Conservation (phyloP, 345 rosid species). For the Gossypium turneri region DNA sequence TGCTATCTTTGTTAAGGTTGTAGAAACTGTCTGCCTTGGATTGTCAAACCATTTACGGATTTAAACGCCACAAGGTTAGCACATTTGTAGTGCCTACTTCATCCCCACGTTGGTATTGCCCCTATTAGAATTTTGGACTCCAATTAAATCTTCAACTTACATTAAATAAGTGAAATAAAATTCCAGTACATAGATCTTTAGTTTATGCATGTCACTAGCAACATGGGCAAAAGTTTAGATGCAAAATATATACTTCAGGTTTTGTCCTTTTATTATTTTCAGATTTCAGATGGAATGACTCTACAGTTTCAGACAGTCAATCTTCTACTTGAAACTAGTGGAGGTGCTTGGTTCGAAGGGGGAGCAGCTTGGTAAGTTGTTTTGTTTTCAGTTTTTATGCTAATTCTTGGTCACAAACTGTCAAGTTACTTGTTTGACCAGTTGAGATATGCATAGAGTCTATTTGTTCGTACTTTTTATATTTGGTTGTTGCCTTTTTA, state of each 20-base stretch:
- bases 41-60: background rate
- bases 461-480: background rate
- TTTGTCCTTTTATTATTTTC: slow-evolving; percentile 27
- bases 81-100: background rate
- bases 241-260: slow-evolving; percentile 10
- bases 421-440: background rate
- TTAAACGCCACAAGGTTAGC: slow-evolving; percentile 2
- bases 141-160: background rate
- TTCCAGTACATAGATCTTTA: background rate
- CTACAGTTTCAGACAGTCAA: slow-evolving; percentile 80
- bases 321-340: slow-evolving; percentile 89
- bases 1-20: slow-evolving; percentile 13
- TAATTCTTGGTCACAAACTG: background rate
- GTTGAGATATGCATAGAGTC: background rate
- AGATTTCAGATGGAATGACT: slow-evolving; percentile 99
- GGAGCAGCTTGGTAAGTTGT: slow-evolving; percentile 82
- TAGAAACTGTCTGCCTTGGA: background rate
- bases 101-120: background rate
- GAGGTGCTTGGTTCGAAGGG: slow-evolving; percentile 60
- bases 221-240: slow-evolving; percentile 4
- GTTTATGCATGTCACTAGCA: background rate
- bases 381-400: slow-evolving; percentile 2
- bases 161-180: background rate
- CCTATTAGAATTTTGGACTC: background rate
- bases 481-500: slow-evolving; percentile 3